Percentiles rank a stretch among this genome's conserved stretches.
Evolutionary conservation across 768 basidiomycete genomes (phyloP).

Genomic region (Antrodiella citrinella): DNA sequence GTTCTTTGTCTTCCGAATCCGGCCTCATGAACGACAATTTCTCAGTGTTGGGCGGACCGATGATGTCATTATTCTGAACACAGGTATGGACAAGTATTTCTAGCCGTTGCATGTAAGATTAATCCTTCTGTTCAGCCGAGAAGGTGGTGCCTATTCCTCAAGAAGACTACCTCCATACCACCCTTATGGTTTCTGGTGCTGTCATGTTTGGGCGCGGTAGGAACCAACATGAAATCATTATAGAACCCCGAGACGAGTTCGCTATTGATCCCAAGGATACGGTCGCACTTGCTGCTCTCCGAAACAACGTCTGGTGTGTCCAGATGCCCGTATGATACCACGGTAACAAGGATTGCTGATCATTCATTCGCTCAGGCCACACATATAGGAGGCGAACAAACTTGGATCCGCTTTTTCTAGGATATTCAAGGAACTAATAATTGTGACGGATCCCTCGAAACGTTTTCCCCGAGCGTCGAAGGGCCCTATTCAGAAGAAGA

Average conservation of each 20-base stretch:
- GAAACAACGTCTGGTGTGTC: constrained; percentile 10
- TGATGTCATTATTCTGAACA: constrained; percentile 10
- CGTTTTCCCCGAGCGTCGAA: constrained; percentile 15
- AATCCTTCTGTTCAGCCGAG: not conserved
- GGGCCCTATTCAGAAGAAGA: constrained; percentile 11
- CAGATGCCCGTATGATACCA: not conserved
- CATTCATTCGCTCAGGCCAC: constrained; percentile 9
- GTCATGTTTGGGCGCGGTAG: constrained; percentile 27
- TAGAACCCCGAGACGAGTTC: constrained; percentile 20
- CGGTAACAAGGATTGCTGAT: not conserved
- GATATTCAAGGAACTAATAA: constrained; percentile 21
- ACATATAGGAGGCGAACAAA: constrained; percentile 15
- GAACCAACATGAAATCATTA: constrained; percentile 22
- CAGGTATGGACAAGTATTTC: constrained; percentile 1
- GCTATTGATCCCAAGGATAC: constrained; percentile 17
- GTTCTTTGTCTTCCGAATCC: constrained; percentile 6
- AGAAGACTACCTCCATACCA: constrained; percentile 26
- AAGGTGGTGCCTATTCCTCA: constrained; percentile 4
- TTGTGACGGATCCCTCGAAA: constrained; percentile 12
- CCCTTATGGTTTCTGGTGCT: constrained; percentile 18
- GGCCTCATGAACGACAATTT: constrained; percentile 1
- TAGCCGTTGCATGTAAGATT: not conserved
- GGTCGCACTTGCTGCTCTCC: constrained; percentile 13
- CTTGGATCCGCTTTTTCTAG: constrained; percentile 13
- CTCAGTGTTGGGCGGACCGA: constrained; percentile 11